Evolutionary conservation across 2,329 filamentous ascomycete genomes (phyloP).

Genomic region (Cryoendolithus antarcticus): DNA sequence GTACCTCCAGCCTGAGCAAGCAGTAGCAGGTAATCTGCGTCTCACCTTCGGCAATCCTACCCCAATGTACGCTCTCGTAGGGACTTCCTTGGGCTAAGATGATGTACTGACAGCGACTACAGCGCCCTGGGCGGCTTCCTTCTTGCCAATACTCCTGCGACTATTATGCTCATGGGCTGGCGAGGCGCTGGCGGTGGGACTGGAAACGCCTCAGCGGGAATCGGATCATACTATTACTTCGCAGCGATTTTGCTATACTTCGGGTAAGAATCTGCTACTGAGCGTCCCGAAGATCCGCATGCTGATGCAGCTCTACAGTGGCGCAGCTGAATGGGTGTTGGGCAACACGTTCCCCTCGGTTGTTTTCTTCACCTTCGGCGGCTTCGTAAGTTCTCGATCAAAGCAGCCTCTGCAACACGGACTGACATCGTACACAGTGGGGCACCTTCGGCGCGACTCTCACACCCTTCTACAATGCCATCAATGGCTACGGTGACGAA

Average conservation of each 20-base stretch:
- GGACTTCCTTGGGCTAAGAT: no score
- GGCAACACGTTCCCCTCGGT: background rate
- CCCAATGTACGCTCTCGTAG: background rate
- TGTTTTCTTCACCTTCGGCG: slow-evolving; percentile 2
- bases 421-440: background rate
- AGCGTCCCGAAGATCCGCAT: no score
- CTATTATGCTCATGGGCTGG: slow-evolving; percentile 12
- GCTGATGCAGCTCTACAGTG: background rate
- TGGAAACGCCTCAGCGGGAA: slow-evolving; percentile 7
- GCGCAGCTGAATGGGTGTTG: background rate
- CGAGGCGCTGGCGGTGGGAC: slow-evolving; percentile 9
- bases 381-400: background rate
- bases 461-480: slow-evolving; percentile 5
- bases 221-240: slow-evolving; percentile 5
- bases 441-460: slow-evolving; percentile 1
- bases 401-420: no score
- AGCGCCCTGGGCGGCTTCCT: slow-evolving; percentile 10
- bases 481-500: slow-evolving; percentile 4
- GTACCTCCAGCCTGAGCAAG: background rate
- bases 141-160: slow-evolving; percentile 9
- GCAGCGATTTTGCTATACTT: slow-evolving; percentile 3
- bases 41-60: background rate
- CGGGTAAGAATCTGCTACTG: background rate
- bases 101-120: slow-evolving; percentile 5
- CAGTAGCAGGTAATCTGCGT: background rate